A percentile compares a stretch with the other conserved stretches of the same genome.
phyloP scores from a whole-genome alignment of 306 rosid species.

The Quercus berberidifolia region DNA sequence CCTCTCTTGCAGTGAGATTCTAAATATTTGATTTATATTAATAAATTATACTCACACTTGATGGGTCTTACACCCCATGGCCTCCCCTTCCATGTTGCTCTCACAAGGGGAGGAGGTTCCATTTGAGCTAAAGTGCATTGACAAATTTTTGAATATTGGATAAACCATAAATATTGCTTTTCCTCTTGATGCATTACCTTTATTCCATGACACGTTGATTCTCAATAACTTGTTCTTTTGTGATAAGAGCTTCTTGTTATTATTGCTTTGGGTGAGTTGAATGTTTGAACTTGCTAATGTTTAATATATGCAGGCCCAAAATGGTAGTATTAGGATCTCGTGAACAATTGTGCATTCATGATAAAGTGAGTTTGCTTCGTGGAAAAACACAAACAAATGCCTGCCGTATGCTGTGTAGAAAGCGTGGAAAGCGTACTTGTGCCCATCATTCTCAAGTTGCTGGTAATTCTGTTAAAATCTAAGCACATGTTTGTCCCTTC shows the following conservation, averaged over 20 bases:
- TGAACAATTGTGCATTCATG: conserved; percentile 93
- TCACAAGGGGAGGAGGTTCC: no score
- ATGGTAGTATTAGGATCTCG: conserved; percentile 91
- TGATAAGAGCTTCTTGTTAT: neutral
- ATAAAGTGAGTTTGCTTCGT: conserved; percentile 65
- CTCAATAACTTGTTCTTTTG: neutral
- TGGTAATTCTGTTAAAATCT: conserved; percentile 41
- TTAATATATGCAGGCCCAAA: conserved; percentile 68
- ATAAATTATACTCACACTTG: no score
- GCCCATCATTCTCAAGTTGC: conserved; percentile 39
- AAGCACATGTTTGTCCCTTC: neutral
- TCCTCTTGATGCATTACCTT: neutral
- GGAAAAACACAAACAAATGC: conserved; percentile 82
- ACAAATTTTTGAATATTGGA: neutral
- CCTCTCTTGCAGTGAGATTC: neutral
- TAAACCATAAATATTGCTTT: neutral
- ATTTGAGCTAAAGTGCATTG: no score
- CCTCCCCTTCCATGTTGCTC: no score
- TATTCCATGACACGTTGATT: neutral
- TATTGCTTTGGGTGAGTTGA: neutral
- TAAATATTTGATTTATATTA: neutral
- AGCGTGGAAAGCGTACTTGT: conserved; percentile 46
- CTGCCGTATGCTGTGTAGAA: conserved; percentile 62
- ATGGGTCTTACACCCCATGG: no score
- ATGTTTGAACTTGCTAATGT: conserved; percentile 1